Percentiles rank a stretch among this genome's conserved stretches.
phyloP scores from a whole-genome alignment of 805 yeast genomes.

The Pichia pseudocactophila region DNA sequence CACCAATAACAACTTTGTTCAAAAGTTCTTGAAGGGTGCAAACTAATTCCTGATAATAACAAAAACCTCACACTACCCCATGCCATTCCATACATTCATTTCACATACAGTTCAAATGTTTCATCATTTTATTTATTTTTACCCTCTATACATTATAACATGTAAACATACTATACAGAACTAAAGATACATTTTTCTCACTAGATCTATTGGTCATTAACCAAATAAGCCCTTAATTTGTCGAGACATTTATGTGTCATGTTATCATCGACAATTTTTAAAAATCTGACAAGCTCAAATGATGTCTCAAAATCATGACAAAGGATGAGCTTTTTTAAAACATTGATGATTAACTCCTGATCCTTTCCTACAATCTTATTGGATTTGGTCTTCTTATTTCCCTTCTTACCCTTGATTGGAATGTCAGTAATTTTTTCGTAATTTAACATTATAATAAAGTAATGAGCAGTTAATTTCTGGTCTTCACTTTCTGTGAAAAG shows the following conservation, averaged over 20 bases:
- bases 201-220: not conserved
- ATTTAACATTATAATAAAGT: conserved; percentile 42
- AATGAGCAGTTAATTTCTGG: conserved; percentile 43
- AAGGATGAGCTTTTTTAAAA: conserved; percentile 34
- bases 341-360: conserved; percentile 32
- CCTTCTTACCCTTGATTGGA: not conserved
- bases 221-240: conserved; percentile 14
- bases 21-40: conserved; percentile 64
- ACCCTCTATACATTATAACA: not conserved
- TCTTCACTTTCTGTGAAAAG: conserved; percentile 29
- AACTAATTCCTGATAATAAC: conserved; percentile 15
- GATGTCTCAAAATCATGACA: conserved; percentile 42
- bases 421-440: conserved; percentile 29
- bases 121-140: conserved; percentile 16
- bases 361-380: conserved; percentile 24
- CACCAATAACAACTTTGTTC: conserved; percentile 54
- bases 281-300: conserved; percentile 45
- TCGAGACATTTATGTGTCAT: conserved; percentile 30
- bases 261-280: conserved; percentile 37
- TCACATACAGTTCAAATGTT: not conserved
- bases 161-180: not conserved
- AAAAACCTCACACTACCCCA: conserved; percentile 20
- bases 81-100: conserved; percentile 8
- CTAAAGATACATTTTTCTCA: not conserved
- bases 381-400: conserved; percentile 3